A percentile compares a stretch with the other conserved stretches of the same genome.
These are phyloP conservation scores for Aureobasidium sp. DNA, from an alignment of 2,329 filamentous ascomycete genomes.

Conservation along the genomic window DNA sequence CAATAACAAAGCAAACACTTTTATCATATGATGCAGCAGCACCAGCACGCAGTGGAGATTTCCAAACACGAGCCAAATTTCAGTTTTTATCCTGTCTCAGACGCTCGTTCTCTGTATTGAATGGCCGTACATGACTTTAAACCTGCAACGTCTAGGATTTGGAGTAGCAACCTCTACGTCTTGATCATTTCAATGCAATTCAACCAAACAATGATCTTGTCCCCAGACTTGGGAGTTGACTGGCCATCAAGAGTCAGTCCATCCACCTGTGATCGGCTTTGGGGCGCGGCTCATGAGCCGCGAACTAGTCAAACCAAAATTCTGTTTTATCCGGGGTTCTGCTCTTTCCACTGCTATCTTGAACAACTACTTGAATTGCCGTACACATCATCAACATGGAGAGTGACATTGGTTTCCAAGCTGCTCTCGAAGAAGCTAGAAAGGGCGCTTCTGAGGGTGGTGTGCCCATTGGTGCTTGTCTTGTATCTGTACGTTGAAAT, in stretches of 20 bases:
- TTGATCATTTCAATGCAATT: background rate
- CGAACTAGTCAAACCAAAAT: conserved; percentile 1
- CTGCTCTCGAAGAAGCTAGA: conserved; percentile 50
- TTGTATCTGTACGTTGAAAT: conserved; percentile 37
- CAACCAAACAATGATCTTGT: background rate
- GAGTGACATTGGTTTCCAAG: conserved; percentile 41
- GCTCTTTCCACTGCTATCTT: background rate
- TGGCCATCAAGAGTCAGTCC: background rate
- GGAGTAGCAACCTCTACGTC: background rate
- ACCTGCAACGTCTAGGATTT: background rate
- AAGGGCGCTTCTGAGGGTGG: conserved; percentile 39
- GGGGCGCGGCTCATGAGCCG: background rate
- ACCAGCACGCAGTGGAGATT: background rate
- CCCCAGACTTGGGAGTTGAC: background rate
- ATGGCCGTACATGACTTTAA: background rate
- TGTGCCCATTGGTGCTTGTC: conserved; percentile 45
- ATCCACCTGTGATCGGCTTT: background rate
- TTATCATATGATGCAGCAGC: background rate
- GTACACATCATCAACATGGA: conserved; percentile 10
- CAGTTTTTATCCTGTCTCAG: background rate
- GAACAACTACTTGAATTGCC: background rate
- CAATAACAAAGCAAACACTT: background rate
- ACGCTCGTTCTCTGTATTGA: background rate
- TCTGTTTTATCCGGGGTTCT: background rate
- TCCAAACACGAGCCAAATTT: background rate